These are phyloP conservation scores for Misopates orontium DNA, from an alignment of 257 asterid species.

Conservation along the genomic window DNA sequence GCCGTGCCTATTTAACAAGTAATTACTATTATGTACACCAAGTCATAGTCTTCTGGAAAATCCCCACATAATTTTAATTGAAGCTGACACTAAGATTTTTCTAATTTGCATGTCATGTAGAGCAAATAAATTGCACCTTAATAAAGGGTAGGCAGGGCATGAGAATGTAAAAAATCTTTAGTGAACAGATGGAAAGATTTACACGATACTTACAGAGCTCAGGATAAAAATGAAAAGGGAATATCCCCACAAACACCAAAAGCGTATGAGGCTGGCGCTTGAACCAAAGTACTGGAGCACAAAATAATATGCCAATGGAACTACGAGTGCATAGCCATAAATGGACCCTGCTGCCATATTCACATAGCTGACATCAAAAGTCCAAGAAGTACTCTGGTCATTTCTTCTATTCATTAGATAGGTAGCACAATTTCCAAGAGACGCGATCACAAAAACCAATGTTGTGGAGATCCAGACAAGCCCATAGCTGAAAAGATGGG, in stretches of 20 bases:
- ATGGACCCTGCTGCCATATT: conserved; percentile 77
- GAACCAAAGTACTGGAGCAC: conserved; percentile 83
- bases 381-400: conserved; percentile 54
- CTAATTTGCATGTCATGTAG: not conserved
- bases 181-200: conserved; percentile 7
- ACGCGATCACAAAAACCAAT: conserved; percentile 73
- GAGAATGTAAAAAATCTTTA: not conserved
- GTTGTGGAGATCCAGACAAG: conserved; percentile 96
- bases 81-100: conserved; percentile 1
- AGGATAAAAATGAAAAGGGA: conserved; percentile 83
- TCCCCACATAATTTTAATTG: not conserved
- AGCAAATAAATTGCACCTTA: conserved; percentile 12
- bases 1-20: not conserved
- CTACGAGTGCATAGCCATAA: conserved; percentile 83
- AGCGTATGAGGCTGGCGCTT: conserved; percentile 78
- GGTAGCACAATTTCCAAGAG: conserved; percentile 88
- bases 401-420: conserved; percentile 67
- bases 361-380: conserved; percentile 77
- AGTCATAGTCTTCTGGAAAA: not conserved
- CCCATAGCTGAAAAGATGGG: conserved; percentile 62
- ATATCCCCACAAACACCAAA: conserved; percentile 99
- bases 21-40: not conserved
- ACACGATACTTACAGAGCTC: conserved; percentile 65
- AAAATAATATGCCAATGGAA: conserved; percentile 89
- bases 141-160: conserved; percentile 1